A percentile compares a stretch with the other conserved stretches of the same genome.
Evolutionary conservation across 75 land plant species (phyloP).

Genomic region (Isoetes taiwanensis): DNA sequence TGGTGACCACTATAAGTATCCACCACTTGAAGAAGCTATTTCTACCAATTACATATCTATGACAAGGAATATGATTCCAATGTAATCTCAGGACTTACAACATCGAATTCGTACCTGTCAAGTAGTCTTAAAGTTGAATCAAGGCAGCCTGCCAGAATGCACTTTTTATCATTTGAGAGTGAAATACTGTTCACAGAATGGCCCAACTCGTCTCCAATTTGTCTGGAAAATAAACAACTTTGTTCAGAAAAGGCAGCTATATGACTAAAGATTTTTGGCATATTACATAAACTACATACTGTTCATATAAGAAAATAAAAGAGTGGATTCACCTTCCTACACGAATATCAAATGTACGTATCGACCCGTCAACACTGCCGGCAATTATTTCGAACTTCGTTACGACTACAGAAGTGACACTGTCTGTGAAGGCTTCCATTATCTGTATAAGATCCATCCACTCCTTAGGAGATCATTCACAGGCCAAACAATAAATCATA

Average conservation of each 20-base stretch:
- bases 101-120: no score
- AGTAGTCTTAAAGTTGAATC: slow-evolving; percentile 83
- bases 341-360: slow-evolving; percentile 94
- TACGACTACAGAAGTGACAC: slow-evolving; percentile 83
- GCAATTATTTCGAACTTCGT: slow-evolving; percentile 88
- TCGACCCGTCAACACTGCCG: slow-evolving; percentile 95
- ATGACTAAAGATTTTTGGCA: not conserved
- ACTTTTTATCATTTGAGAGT: slow-evolving; percentile 81
- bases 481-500: not conserved
- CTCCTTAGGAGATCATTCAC: not conserved
- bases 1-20: not conserved
- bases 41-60: no score
- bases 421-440: slow-evolving; percentile 85
- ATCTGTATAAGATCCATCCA: slow-evolving; percentile 25
- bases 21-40: no score
- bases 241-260: not conserved
- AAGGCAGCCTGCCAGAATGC: slow-evolving; percentile 76
- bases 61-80: no score
- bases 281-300: not conserved
- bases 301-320: not conserved
- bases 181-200: slow-evolving; percentile 91
- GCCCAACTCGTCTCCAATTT: slow-evolving; percentile 61
- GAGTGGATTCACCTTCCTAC: slow-evolving; percentile 49
- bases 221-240: slow-evolving; percentile 31
- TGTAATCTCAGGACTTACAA: no score